phyloP scores from a whole-genome alignment of 768 basidiomycete genomes.

The Coprinopsis cinerea region DNA sequence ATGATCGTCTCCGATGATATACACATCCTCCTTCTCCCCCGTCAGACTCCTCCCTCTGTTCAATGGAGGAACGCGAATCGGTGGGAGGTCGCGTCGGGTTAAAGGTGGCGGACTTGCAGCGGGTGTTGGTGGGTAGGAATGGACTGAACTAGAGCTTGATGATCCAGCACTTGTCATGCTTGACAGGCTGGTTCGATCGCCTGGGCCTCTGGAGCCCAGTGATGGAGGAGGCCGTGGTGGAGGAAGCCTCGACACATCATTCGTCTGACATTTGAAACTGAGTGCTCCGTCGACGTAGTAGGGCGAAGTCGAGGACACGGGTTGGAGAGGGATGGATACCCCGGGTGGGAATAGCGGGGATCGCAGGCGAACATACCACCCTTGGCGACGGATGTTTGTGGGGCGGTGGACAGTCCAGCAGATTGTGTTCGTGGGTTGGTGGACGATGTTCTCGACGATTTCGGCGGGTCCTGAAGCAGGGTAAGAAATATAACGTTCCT shows the following conservation, averaged over 20 bases:
- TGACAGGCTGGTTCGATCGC: neutral
- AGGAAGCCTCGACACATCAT: conserved; percentile 18
- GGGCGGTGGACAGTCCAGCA: conserved; percentile 78
- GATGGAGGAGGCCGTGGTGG: neutral
- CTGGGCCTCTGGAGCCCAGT: neutral
- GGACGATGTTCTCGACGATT: conserved; percentile 25
- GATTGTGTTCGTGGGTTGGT: conserved; percentile 58
- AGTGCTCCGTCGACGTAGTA: conserved; percentile 44
- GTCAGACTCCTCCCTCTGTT: conserved; percentile 13
- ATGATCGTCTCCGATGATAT: conserved; percentile 23
- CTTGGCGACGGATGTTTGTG: conserved; percentile 37
- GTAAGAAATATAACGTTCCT: conserved; percentile 9
- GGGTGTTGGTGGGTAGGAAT: conserved; percentile 5
- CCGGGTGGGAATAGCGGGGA: conserved; percentile 65
- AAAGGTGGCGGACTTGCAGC: conserved; percentile 1
- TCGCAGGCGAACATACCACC: conserved; percentile 80
- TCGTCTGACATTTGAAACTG: conserved; percentile 48
- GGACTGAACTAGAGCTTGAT: neutral
- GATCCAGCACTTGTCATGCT: neutral
- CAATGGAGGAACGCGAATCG: neutral
- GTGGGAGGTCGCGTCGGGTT: neutral
- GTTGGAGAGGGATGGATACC: conserved; percentile 48
- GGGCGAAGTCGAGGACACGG: conserved; percentile 40
- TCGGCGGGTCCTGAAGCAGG: neutral
- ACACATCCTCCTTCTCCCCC: conserved; percentile 19